Percentiles rank a stretch among this genome's conserved stretches.
Evolutionary conservation across 2,329 filamentous ascomycete species (phyloP).

Genomic region (Claviceps paspali): DNA sequence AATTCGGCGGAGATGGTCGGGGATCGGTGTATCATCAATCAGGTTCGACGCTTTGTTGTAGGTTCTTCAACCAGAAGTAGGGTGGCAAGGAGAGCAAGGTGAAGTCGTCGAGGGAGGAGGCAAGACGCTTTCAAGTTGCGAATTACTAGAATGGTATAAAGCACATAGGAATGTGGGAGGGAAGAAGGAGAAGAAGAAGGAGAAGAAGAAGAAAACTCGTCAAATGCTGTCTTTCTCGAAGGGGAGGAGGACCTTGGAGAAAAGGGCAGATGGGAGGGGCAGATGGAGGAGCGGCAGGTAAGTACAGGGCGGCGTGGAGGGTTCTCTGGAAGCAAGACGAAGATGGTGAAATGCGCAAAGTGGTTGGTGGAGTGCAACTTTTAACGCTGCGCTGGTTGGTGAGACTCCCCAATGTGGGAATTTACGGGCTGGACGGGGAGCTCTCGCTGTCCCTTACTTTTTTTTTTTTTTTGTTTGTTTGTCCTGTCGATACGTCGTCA

Average conservation of each 20-base stretch:
- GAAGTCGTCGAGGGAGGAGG: conserved; percentile 4
- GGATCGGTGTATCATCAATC: background rate
- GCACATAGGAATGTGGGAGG: too few species aligned
- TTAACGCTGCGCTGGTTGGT: background rate
- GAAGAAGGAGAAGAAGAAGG: too few species aligned
- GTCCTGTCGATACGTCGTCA: too few species aligned
- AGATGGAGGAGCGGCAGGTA: background rate
- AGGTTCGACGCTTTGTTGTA: background rate
- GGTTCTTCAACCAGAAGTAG: background rate
- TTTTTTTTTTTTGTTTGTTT: conserved; percentile 3
- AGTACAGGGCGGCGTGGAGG: background rate
- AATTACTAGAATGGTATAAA: background rate
- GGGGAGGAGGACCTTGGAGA: conserved; percentile 5
- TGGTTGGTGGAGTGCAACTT: conserved; percentile 1
- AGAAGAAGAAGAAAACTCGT: background rate
- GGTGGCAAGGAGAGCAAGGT: background rate
- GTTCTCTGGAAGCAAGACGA: background rate
- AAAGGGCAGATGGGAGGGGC: conserved; percentile 1
- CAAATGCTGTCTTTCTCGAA: conserved; percentile 3
- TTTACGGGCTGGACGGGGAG: background rate
- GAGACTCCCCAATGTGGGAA: background rate
- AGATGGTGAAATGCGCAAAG: background rate
- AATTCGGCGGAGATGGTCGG: conserved; percentile 2
- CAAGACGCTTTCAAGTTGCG: conserved; percentile 3
- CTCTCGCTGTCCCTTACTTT: too few species aligned